Percentiles rank a stretch among this genome's conserved stretches.
phyloP scores from a whole-genome alignment of 169 alveolate species.

The Eimeria sp. region DNA sequence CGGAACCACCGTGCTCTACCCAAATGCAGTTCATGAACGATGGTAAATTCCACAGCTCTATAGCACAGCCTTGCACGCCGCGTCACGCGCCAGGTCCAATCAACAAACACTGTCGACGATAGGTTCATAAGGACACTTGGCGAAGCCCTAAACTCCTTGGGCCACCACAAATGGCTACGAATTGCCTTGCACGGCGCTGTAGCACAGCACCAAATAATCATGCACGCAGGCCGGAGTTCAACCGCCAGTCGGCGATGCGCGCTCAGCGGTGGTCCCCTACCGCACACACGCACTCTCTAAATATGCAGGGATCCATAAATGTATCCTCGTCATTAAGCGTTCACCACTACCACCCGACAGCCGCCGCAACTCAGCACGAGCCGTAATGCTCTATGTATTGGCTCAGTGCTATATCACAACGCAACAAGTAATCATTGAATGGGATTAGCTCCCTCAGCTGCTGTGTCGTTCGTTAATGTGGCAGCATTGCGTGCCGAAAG shows the following conservation, averaged over 20 bases:
- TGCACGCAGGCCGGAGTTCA: not conserved
- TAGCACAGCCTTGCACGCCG: too few relatives aligned
- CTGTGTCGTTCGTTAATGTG: not conserved
- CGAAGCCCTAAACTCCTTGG: too few relatives aligned
- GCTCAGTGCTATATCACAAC: not conserved
- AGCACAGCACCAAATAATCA: not conserved
- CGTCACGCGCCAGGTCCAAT: too few relatives aligned
- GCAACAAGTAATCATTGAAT: not conserved
- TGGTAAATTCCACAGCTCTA: too few relatives aligned
- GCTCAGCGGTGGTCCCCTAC: not conserved
- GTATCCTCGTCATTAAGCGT: not conserved
- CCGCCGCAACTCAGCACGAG: not conserved
- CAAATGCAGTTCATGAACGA: too few relatives aligned
- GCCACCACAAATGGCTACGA: too few relatives aligned
- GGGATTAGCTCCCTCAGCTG: not conserved
- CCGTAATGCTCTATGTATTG: not conserved
- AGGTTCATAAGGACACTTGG: too few relatives aligned
- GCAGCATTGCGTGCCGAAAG: not conserved
- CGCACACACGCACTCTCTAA: not conserved
- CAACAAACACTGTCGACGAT: too few relatives aligned
- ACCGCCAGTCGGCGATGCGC: not conserved
- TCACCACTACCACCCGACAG: not conserved
- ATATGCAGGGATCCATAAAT: too few relatives aligned
- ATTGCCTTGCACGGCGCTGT: not conserved
- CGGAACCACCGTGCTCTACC: too few relatives aligned